phyloP scores from a whole-genome alignment of 441 rosid genomes.

The Erodium trifolium region DNA sequence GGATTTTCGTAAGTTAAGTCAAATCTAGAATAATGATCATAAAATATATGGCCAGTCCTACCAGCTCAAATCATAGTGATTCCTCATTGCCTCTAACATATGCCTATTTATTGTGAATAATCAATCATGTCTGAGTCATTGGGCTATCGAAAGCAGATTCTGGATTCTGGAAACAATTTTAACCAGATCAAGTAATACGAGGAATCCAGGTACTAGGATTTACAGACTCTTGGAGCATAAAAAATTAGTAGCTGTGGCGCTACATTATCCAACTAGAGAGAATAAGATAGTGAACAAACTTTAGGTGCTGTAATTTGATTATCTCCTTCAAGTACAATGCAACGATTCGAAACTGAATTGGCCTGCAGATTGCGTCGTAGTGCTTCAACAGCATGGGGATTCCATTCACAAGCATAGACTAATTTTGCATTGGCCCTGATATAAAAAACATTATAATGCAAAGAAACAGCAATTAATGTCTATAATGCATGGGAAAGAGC shows the following conservation, averaged over 20 bases:
- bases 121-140: background rate
- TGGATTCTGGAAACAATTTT: background rate
- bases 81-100: background rate
- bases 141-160: background rate
- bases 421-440: constrained; percentile 76
- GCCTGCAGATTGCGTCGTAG: constrained; percentile 55
- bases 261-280: background rate
- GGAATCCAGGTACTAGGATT: background rate
- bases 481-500: background rate
- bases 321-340: constrained; percentile 83
- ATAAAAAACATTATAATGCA: constrained; percentile 11
- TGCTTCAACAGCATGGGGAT: constrained; percentile 80
- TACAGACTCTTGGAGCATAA: background rate
- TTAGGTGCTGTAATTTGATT: constrained; percentile 62
- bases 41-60: background rate
- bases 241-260: background rate
- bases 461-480: background rate
- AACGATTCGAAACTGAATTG: constrained; percentile 65
- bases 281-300: constrained; percentile 29
- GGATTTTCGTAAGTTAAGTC: too few relatives aligned
- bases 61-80: background rate
- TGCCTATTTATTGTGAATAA: background rate
- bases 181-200: background rate
- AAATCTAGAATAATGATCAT: background rate
- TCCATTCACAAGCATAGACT: constrained; percentile 97